phyloP scores from a whole-genome alignment of 768 basidiomycete species.

The Tephrocybe sp. region DNA sequence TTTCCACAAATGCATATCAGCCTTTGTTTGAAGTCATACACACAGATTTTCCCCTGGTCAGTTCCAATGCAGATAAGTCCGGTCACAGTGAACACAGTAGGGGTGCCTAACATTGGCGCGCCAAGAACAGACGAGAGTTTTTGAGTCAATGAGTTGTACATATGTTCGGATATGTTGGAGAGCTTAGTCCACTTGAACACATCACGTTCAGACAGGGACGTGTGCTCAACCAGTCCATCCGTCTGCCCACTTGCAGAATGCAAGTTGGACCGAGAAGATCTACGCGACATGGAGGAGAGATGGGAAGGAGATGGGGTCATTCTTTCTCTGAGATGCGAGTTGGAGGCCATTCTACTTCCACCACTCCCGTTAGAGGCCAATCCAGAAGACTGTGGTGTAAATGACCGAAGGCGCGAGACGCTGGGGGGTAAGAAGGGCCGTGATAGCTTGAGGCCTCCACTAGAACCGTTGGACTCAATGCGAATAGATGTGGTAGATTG shows the following conservation, averaged over 20 bases:
- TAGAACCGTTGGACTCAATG: slow-evolving; percentile 34
- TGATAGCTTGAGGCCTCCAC: slow-evolving; percentile 38
- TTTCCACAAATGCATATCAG: slow-evolving; percentile 78
- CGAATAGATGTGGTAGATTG: slow-evolving; percentile 39
- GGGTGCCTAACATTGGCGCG: slow-evolving; percentile 55
- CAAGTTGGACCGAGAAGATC: slow-evolving; percentile 60
- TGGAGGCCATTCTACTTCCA: slow-evolving; percentile 41
- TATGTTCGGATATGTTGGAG: slow-evolving; percentile 52
- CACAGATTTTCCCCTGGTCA: slow-evolving; percentile 69
- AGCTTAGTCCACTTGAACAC: slow-evolving; percentile 80
- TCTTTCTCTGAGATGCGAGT: slow-evolving; percentile 42
- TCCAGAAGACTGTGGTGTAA: slow-evolving; percentile 47
- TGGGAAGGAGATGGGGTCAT: slow-evolving; percentile 60
- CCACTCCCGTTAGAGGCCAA: slow-evolving; percentile 42
- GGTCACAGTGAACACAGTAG: slow-evolving; percentile 82
- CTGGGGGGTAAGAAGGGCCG: slow-evolving; percentile 69
- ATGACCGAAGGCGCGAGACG: slow-evolving; percentile 81
- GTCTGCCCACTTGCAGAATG: slow-evolving; percentile 26
- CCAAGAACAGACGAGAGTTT: slow-evolving; percentile 69
- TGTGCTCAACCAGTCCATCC: slow-evolving; percentile 17
- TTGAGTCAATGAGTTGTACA: slow-evolving; percentile 52
- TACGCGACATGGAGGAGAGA: slow-evolving; percentile 69
- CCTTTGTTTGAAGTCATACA: slow-evolving; percentile 91
- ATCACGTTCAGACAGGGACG: slow-evolving; percentile 38
- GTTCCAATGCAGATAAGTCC: slow-evolving; percentile 91